Evolutionary conservation across 2,329 filamentous ascomycete species (phyloP).

Genomic region (Exophiala viscosa): DNA sequence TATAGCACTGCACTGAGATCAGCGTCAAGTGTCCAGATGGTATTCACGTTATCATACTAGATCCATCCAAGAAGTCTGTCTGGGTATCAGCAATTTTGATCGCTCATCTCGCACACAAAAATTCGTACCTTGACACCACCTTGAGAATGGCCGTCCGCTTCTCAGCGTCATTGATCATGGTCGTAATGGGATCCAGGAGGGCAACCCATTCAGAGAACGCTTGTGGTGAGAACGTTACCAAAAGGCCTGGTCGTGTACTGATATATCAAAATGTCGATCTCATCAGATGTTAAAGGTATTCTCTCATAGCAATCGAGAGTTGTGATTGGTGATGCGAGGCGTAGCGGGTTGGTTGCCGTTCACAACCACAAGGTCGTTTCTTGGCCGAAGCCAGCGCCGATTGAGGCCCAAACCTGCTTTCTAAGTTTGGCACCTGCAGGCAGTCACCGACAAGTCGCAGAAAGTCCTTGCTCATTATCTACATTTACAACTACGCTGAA

Average conservation of each 20-base stretch:
- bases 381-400: too few species aligned
- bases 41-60: conserved; percentile 48
- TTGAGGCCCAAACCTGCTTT: too few species aligned
- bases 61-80: conserved; percentile 65
- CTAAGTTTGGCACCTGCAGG: too few species aligned
- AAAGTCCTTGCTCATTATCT: too few species aligned
- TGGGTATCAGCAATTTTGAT: conserved; percentile 21
- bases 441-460: too few species aligned
- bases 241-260: background rate
- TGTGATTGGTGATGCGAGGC: too few species aligned
- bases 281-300: background rate
- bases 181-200: background rate
- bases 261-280: background rate
- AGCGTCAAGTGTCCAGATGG: background rate
- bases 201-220: too few species aligned
- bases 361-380: too few species aligned
- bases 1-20: conserved; percentile 37
- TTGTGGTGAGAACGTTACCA: background rate
- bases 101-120: background rate
- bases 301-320: too few species aligned
- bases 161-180: background rate
- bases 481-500: too few species aligned
- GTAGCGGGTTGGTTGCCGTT: too few species aligned
- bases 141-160: conserved; percentile 31
- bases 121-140: conserved; percentile 41